Evolutionary conservation across 345 rosid species (phyloP), one percentile per base, ranked within the genome.

Genomic region (Viola odorata): DNA sequence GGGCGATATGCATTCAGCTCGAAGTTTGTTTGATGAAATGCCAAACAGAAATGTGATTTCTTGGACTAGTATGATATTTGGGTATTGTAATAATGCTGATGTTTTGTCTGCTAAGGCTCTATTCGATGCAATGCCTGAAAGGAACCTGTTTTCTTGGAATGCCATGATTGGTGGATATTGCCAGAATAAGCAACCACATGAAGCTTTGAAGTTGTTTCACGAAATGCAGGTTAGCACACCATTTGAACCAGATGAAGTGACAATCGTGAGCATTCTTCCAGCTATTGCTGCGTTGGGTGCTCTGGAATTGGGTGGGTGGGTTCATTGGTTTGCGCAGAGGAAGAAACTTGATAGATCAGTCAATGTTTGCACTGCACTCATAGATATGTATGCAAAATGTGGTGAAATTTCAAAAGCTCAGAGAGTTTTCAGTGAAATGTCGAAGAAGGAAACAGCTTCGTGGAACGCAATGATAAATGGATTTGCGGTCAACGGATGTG

Each of bases 381-480:
- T 91, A 40, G 92, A 87, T 71, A 85, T 91, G 97, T 87, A 84
- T 61, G 82, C 91, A 8, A 87, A 91, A 73, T 85, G 87, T 16
- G 95, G 97, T 17, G 91, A 87, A 69, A 67, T 82, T 57, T 64
- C 57, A 32, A 71, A 70, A 55, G 95, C 92, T 6, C 78, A 59
- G 70, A 71, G 17, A 11, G 60, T 82, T 12, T 90, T 85, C 41
- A 69, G 74, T 58, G 73, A 66, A 70, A 77, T 80, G 79, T 61
- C 62, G 3, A 62, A 74, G 58, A 82, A 77, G 68, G 82, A 78
- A 62, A 61, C 69, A 61, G 78, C 80, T 54, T 74, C 95, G 61
- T 91, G 95, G 97, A 91, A 85, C 68, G 92, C 89, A 61, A 57
- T 87, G 80, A 84, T 87, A 52, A 69, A 78, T 42, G 95, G 91